Percentiles rank a stretch among this genome's conserved stretches.
These are phyloP conservation scores for Nannochloropsis gaditana DNA, from an alignment of 108 stramenopile species.

Conservation along the genomic window DNA sequence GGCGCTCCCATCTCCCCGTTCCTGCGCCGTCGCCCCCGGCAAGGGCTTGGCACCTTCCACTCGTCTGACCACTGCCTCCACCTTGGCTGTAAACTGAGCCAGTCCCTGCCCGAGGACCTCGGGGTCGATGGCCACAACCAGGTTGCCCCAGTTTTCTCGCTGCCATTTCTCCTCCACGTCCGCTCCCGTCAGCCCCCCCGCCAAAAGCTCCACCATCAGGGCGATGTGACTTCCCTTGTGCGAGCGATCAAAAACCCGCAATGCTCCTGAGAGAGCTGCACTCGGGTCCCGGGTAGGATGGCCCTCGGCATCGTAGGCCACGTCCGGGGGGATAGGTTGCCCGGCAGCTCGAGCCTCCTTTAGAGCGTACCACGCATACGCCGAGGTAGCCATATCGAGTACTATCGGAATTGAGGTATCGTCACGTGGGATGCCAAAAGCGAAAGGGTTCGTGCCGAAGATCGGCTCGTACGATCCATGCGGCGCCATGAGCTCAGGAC, in stretches of 20 bases:
- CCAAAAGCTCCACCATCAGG: slow-evolving; percentile 49
- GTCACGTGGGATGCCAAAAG: slow-evolving; percentile 48
- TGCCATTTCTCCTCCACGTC: slow-evolving; percentile 45
- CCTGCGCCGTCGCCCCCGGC: neutral
- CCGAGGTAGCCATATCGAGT: slow-evolving; percentile 55
- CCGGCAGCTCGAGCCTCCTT: slow-evolving; percentile 45
- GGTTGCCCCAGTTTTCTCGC: slow-evolving; percentile 49
- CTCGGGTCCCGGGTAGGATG: slow-evolving; percentile 43
- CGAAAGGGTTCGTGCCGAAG: slow-evolving; percentile 51
- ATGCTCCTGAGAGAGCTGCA: slow-evolving; percentile 44
- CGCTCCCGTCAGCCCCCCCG: slow-evolving; percentile 45
- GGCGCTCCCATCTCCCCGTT: neutral
- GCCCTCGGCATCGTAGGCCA: slow-evolving; percentile 47
- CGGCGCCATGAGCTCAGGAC: slow-evolving; percentile 53
- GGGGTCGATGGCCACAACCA: slow-evolving; percentile 49
- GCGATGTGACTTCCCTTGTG: slow-evolving; percentile 53
- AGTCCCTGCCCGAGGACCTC: slow-evolving; percentile 36
- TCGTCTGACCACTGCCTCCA: slow-evolving; percentile 14
- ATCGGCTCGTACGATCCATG: slow-evolving; percentile 52
- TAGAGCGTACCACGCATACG: slow-evolving; percentile 49
- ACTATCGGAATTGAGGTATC: slow-evolving; percentile 34
- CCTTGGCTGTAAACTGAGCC: slow-evolving; percentile 26
- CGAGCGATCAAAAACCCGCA: slow-evolving; percentile 50
- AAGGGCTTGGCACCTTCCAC: slow-evolving; percentile 30
- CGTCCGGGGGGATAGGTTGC: slow-evolving; percentile 51